These are phyloP conservation scores for Cryptosporidium andersoni DNA, from an alignment of 169 alveolate genomes.

Conservation along the genomic window DNA sequence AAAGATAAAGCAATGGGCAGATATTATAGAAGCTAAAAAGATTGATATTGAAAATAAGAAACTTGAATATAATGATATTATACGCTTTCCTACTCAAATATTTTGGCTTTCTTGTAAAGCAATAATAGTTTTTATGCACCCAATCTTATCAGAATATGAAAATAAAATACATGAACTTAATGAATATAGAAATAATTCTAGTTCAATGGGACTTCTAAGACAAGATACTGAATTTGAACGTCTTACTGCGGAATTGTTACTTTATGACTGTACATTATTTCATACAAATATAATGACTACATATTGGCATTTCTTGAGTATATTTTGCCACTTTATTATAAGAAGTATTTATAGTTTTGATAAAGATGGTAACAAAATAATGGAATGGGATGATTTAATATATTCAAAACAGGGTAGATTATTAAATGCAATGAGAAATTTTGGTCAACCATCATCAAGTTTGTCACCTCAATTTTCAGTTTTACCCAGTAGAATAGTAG, in stretches of 20 bases:
- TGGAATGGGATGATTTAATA: constrained; percentile 17
- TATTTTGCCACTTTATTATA: constrained; percentile 71
- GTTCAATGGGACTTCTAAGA: constrained; percentile 63
- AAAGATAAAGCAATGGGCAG: constrained; percentile 1
- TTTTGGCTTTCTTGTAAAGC: constrained; percentile 85
- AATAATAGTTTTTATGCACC: constrained; percentile 81
- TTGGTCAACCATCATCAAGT: constrained; percentile 65
- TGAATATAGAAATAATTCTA: constrained; percentile 74
- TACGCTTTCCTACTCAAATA: constrained; percentile 83
- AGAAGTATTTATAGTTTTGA: constrained; percentile 57
- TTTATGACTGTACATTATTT: constrained; percentile 26
- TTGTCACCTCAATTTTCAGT: constrained; percentile 81
- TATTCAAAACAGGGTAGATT: constrained; percentile 48
- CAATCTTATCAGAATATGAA: constrained; percentile 74
- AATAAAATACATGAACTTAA: constrained; percentile 57
- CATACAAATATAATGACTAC: constrained; percentile 68
- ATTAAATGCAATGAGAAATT: constrained; percentile 40
- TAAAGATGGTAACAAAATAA: constrained; percentile 44
- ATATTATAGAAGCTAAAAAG: constrained; percentile 4
- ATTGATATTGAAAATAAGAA: constrained; percentile 18
- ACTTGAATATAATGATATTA: constrained; percentile 69
- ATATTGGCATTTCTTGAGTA: constrained; percentile 74
- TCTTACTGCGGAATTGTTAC: constrained; percentile 72
- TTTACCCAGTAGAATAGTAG: constrained; percentile 79
- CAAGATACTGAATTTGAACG: constrained; percentile 38